Conservation (phyloP, 2,329 filamentous ascomycete species). For the Colletotrichum incanum region DNA sequence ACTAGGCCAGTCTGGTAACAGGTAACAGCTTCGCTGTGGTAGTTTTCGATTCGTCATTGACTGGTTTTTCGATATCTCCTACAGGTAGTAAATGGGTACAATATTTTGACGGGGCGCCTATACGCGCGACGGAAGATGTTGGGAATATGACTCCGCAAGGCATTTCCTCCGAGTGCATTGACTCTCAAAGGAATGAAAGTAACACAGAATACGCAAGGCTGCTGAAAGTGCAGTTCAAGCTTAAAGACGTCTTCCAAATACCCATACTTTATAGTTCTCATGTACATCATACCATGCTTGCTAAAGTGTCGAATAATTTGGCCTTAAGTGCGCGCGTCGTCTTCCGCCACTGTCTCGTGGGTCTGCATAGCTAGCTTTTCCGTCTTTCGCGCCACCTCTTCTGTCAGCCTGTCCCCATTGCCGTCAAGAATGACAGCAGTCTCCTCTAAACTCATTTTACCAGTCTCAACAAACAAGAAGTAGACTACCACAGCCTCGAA, state of each 20-base stretch:
- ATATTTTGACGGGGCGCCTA: too few species aligned
- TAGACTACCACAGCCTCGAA: conserved; percentile 39
- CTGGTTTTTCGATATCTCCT: too few species aligned
- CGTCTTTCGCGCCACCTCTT: conserved; percentile 44
- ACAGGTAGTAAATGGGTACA: too few species aligned
- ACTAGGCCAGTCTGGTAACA: too few species aligned
- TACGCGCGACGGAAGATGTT: too few species aligned
- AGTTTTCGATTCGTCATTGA: too few species aligned
- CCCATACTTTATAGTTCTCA: not conserved
- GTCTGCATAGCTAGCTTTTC: conserved; percentile 21
- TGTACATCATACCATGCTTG: not conserved
- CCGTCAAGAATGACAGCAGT: conserved; percentile 41
- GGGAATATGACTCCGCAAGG: too few species aligned
- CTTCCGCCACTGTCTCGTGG: not conserved
- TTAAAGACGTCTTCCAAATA: not conserved
- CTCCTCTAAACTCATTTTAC: conserved; percentile 42
- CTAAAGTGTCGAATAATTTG: not conserved
- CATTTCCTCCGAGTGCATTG: too few species aligned
- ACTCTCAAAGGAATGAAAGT: too few species aligned
- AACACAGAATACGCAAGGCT: not conserved
- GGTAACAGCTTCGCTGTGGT: too few species aligned
- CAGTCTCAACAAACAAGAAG: conserved; percentile 44
- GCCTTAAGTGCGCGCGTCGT: not conserved
- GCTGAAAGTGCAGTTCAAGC: not conserved
- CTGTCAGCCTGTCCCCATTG: conserved; percentile 9